Evolutionary conservation across 768 basidiomycete genomes (phyloP).

Genomic region (Rhizopogon vesiculosus): DNA sequence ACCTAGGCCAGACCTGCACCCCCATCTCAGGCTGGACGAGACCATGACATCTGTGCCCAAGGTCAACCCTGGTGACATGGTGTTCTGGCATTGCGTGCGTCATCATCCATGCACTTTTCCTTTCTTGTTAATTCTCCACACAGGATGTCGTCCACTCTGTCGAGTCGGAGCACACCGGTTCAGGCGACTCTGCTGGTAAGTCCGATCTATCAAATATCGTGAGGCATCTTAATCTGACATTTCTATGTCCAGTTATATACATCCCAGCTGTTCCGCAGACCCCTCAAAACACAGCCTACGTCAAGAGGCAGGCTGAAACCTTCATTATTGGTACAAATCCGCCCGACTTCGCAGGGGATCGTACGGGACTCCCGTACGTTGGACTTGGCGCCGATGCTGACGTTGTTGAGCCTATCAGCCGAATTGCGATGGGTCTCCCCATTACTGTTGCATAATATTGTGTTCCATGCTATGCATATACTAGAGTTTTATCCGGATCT

Average conservation of each 20-base stretch:
- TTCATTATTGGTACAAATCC: constrained; percentile 61
- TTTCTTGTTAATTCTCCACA: constrained; percentile 3
- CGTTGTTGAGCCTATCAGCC: constrained; percentile 28
- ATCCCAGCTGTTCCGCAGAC: constrained; percentile 71
- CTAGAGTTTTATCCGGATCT: not conserved
- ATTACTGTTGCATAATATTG: constrained; percentile 4
- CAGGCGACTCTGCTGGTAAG: constrained; percentile 51
- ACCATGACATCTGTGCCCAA: constrained; percentile 70
- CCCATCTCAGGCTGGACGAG: constrained; percentile 57
- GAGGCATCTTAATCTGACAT: not conserved
- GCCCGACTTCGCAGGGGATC: constrained; percentile 62
- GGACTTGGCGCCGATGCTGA: constrained; percentile 38
- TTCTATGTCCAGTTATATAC: constrained; percentile 55
- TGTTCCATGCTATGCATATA: not conserved
- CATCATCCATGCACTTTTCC: not conserved
- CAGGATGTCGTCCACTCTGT: constrained; percentile 45
- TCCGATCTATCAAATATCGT: not conserved
- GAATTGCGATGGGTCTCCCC: constrained; percentile 42
- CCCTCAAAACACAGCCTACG: constrained; percentile 53
- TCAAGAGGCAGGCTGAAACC: constrained; percentile 55
- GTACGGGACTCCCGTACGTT: constrained; percentile 33
- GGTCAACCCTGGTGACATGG: constrained; percentile 72
- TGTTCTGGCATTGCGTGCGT: constrained; percentile 69
- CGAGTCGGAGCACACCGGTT: constrained; percentile 48
- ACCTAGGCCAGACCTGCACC: constrained; percentile 55